Evolutionary conservation across 192 early-diverging fungal genomes (phyloP), one percentile per base, ranked within the genome.

Genomic region (Dissophora globulifera): DNA sequence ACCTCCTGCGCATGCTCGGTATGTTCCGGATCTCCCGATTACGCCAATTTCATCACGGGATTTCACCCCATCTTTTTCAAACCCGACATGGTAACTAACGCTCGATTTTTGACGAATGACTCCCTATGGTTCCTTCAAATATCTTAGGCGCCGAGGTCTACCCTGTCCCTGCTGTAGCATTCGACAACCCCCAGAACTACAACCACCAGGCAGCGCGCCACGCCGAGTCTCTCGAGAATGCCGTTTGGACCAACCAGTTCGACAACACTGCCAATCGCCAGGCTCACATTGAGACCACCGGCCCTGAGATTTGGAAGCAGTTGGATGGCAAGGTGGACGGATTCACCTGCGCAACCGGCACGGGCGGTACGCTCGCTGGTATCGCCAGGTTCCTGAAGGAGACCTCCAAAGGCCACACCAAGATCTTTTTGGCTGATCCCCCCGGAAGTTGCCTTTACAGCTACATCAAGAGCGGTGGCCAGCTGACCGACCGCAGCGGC

Each of bases 221-320:
- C 69, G 96, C 96, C n/a, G 87, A 92, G 60, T 69, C 82, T 0
- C 60, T 93, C 15, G 69, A 85, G 15, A 96, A 96, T 71, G 95
- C 94, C 15, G 95, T 95, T 22, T 98, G 95, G 94, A 96, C 96
- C 10, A 94, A 98, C 78, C 96, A 98, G 67, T 98, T 98, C 67
- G 96, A 98, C 74, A 97, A 96, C 80, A 83, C 79, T 12, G 95
- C 94, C 35, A 98, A 98, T 75, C 85, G 92, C 23, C 92, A 86
- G 50, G 94, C 96, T 9, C 96, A 98, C 54, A 90, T 94, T 61
- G 95, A 97, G 70, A 97, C 96, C 33, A 98, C 96, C 3, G 96
- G 95, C 0, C 96, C 96, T 1, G 96, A 98, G 76, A 97, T 98
- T 68, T 94, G 89, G 90, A 83, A 82, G 9, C 96, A 98, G 79